Base-by-base conservation (phyloP, 2,329 filamentous ascomycete species). In the Colletotrichum incanum region DNA sequence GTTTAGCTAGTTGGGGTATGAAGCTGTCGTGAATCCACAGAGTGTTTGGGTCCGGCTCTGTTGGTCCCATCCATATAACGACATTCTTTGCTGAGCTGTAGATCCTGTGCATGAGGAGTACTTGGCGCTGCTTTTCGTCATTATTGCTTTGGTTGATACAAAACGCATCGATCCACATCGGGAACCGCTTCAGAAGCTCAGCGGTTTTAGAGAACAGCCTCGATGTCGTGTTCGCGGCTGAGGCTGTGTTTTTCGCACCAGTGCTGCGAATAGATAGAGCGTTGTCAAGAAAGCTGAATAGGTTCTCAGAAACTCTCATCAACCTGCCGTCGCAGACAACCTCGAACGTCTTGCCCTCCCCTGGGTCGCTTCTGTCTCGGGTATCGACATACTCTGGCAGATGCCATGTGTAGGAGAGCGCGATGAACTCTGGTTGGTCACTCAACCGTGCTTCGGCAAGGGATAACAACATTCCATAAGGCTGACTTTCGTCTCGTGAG, bases 151-250 rank as follows among this genome's bases (percentile, higher is more conserved):
- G 75, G 26, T 76, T 63, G 43, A 76, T 75, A 18, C 73, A 76
- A 54, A 76, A 66, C 1, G 72, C 75, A 9, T 76, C 75, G 8
- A 75, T 65, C 74, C 75, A 76, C 4, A 66, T 18, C 12, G 54
- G 45, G 9, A 65, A 16, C 1, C 18, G 14, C 2, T 9, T 0
- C n/a, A 63, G 23, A 12, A 47, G 45, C 45, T 4, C 9, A 18
- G 45, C 45, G 9, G n/a, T 4, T 11, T 11, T n/a, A 12, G 45
- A 47, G n/a, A 18, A 3, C 45, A 12, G n/a, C n/a, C 45, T 20
- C 20, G 45, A 47, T 11, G 45, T 12, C 8, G 45, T 5, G 7
- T 9, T 23, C 20, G n/a, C 11, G 9, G n/a, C 11, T 8, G 45
- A n/a, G 4, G 20, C 5, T 11, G 20, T 23, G 3, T 11, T 11